These are phyloP conservation scores for Pythium aquatile DNA, from an alignment of 352 stramenopile species.

Conservation along the genomic window DNA sequence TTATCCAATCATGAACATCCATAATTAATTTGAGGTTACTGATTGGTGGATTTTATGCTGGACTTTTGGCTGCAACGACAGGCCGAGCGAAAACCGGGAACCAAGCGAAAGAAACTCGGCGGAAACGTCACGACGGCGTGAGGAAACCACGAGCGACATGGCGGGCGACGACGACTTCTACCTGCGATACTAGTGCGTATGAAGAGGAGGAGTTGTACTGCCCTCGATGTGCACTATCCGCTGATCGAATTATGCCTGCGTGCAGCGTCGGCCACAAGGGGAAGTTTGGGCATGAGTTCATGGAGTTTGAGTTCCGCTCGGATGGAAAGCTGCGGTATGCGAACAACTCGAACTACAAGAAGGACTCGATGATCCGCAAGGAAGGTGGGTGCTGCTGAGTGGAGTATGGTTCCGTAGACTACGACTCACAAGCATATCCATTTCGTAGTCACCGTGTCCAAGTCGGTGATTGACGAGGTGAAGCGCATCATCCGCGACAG, in stretches of 20 bases:
- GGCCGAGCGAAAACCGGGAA: conserved; percentile 5
- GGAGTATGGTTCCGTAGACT: not conserved
- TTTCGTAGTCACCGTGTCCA: conserved; percentile 80
- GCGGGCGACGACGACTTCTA: conserved; percentile 80
- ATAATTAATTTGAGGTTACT: not conserved
- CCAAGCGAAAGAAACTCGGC: conserved; percentile 17
- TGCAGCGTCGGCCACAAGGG: conserved; percentile 93
- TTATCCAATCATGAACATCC: conserved; percentile 16
- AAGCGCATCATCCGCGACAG: conserved; percentile 92
- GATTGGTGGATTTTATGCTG: conserved; percentile 8
- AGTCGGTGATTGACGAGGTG: conserved; percentile 92
- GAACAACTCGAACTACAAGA: conserved; percentile 99
- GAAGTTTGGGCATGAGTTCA: conserved; percentile 97
- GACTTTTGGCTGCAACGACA: conserved; percentile 2
- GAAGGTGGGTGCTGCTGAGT: conserved; percentile 61
- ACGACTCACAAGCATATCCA: too few relatives aligned
- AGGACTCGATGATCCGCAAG: conserved; percentile 97
- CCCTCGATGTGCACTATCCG: too few relatives aligned
- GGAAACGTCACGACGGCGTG: conserved; percentile 1
- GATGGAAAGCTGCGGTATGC: conserved; percentile 94
- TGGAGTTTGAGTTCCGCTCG: conserved; percentile 96
- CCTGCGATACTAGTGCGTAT: conserved; percentile 84
- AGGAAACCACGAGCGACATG: conserved; percentile 36
- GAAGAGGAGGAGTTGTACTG: not conserved
- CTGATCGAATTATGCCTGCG: not conserved